These are phyloP conservation scores for Populus hybrid DNA, from an alignment of 441 rosid genomes.

Conservation along the genomic window DNA sequence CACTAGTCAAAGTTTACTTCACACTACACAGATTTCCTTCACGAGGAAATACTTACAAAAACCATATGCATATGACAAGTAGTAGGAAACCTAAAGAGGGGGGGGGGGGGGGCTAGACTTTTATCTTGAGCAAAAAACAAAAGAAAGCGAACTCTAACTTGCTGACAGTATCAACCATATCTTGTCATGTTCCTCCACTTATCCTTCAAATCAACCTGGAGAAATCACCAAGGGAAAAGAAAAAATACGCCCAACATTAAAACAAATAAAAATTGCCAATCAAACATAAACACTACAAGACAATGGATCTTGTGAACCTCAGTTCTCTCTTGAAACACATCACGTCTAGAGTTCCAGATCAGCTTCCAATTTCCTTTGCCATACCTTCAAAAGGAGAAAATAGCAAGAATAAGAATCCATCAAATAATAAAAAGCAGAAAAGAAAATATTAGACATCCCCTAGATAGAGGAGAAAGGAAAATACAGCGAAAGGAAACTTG, in stretches of 20 bases:
- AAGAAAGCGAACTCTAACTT: background rate
- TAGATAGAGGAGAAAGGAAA: background rate
- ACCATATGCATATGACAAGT: background rate
- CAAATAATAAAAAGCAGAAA: background rate
- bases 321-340: slow-evolving; percentile 37
- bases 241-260: too few relatives aligned
- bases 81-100: background rate
- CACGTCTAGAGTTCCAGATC: slow-evolving; percentile 28
- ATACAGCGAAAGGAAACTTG: background rate
- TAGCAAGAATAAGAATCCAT: background rate
- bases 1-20: background rate
- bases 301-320: slow-evolving; percentile 26
- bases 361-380: slow-evolving; percentile 45
- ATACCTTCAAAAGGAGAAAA: slow-evolving; percentile 26
- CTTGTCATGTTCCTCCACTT: slow-evolving; percentile 49
- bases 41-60: background rate
- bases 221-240: background rate
- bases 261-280: background rate
- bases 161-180: background rate
- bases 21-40: background rate
- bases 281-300: background rate
- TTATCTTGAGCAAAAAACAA: background rate
- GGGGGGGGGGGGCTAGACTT: too few relatives aligned
- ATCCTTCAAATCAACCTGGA: slow-evolving; percentile 50
- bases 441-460: background rate